Percentiles rank a stretch among this genome's conserved stretches.
phyloP scores from a whole-genome alignment of 176 grass and related monocot genomes.

The Poa annua region DNA sequence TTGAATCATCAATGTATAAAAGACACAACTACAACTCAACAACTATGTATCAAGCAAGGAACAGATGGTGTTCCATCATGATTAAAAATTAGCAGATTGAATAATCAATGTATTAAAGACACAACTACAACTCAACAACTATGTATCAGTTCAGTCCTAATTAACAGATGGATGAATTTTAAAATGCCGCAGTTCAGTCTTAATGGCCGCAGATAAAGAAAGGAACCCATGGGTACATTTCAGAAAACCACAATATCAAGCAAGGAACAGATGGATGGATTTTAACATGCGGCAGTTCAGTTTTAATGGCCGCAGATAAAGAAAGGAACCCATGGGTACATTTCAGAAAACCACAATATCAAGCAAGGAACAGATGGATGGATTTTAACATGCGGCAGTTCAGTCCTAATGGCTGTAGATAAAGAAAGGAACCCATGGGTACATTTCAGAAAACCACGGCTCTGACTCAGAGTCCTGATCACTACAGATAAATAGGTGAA shows the following conservation, averaged over 20 bases:
- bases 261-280: background rate
- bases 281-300: background rate
- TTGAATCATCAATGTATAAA: background rate
- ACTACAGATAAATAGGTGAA: background rate
- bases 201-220: background rate
- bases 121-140: background rate
- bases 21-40: background rate
- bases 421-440: background rate
- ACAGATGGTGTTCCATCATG: background rate
- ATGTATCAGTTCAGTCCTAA: too few relatives aligned
- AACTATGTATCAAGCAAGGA: too few relatives aligned
- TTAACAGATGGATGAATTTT: background rate
- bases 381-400: background rate
- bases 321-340: background rate
- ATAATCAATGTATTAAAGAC: background rate
- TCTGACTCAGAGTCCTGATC: background rate
- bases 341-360: background rate
- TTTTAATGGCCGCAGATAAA: background rate
- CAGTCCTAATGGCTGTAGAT: background rate
- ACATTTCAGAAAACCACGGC: background rate
- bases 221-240: background rate
- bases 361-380: background rate
- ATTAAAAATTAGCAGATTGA: conserved; percentile 3
- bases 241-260: background rate
- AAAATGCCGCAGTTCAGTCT: background rate